A percentile compares a stretch with the other conserved stretches of the same genome.
phyloP scores from a whole-genome alignment of 768 basidiomycete genomes.

The Coprinopsis cinerea region DNA sequence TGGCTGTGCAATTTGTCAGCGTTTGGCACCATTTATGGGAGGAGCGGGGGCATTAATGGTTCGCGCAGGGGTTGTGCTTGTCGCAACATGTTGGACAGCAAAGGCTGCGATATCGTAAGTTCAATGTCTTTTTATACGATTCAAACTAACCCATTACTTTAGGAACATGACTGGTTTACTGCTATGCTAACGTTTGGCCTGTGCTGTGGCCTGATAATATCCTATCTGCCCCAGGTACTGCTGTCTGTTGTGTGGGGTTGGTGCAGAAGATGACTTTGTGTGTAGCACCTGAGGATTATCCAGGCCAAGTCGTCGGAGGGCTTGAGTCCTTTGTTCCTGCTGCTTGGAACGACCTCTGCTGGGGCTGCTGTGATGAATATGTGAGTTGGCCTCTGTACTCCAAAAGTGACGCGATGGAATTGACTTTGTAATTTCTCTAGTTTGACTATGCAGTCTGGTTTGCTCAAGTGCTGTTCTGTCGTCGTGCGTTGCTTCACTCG shows the following conservation, averaged over 20 bases:
- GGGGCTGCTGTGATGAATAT: conserved; percentile 84
- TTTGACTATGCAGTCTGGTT: conserved; percentile 77
- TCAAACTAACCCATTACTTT: background rate
- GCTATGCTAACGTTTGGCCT: conserved; percentile 61
- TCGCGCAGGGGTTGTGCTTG: background rate
- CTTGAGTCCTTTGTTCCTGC: conserved; percentile 85
- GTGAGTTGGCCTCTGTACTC: conserved; percentile 30
- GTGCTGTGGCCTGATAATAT: conserved; percentile 66
- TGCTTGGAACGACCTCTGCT: conserved; percentile 82
- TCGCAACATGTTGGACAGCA: background rate
- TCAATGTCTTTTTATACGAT: background rate
- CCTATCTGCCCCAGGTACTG: conserved; percentile 76
- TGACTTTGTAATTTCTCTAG: conserved; percentile 33
- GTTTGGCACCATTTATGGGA: too few relatives aligned
- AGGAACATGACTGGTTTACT: conserved; percentile 73
- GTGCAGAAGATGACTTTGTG: background rate
- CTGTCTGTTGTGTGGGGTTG: background rate
- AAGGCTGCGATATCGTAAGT: background rate
- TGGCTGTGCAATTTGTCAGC: too few relatives aligned
- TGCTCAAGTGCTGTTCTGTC: conserved; percentile 74
- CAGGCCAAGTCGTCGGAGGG: conserved; percentile 75
- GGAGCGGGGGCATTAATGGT: too few relatives aligned
- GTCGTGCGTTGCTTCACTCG: conserved; percentile 45
- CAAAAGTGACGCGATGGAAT: background rate
- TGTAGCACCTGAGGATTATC: conserved; percentile 77